Evolutionary conservation across 257 asterid genomes (phyloP).

Genomic region (Lycium barbarum): DNA sequence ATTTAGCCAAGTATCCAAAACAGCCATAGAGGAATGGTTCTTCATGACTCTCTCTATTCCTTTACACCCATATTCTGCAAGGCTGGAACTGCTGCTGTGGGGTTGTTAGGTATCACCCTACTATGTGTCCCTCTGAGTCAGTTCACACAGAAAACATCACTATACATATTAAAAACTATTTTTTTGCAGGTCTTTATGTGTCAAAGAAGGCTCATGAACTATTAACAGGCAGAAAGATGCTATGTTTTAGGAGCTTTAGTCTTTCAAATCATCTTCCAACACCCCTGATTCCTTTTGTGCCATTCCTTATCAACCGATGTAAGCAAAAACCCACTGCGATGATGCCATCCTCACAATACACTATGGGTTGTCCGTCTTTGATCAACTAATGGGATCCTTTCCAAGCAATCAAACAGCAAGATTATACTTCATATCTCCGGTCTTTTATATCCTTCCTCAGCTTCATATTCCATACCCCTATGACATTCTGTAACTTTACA

Average conservation of each 20-base stretch:
- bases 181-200: background rate
- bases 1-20: background rate
- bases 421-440: background rate
- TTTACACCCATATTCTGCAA: background rate
- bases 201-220: background rate
- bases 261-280: background rate
- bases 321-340: background rate
- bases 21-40: background rate
- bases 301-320: background rate
- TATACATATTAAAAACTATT: background rate
- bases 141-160: conserved; percentile 1
- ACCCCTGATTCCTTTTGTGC: background rate
- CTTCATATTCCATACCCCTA: conserved; percentile 17
- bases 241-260: background rate
- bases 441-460: background rate
- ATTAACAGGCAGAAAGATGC: background rate
- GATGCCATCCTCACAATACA: background rate
- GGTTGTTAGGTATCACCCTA: background rate
- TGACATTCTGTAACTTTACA: conserved; percentile 1
- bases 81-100: background rate
- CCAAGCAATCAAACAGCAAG: conserved; percentile 8
- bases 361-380: background rate
- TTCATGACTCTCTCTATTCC: background rate
- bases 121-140: background rate
- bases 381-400: conserved; percentile 16